Evolutionary conservation across 164 flowering plant genomes (phyloP).

Genomic region (Annona cherimola): DNA sequence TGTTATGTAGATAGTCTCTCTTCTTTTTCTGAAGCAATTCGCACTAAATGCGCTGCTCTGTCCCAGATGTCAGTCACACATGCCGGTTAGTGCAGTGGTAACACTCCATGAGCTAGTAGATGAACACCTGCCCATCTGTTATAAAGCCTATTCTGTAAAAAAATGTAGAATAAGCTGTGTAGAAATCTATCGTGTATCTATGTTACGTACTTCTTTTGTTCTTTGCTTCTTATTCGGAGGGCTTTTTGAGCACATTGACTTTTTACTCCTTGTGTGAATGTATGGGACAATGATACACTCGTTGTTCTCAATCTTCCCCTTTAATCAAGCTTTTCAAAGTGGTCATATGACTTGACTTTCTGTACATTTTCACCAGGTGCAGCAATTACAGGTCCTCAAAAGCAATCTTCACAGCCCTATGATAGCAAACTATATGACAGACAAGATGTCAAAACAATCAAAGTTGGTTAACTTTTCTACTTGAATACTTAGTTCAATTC

Average conservation of each 20-base stretch:
- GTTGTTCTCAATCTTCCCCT: neutral
- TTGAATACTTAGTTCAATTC: neutral
- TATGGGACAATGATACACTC: neutral
- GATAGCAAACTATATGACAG: conserved; percentile 57
- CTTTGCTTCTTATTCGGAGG: neutral
- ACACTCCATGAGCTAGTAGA: too few species aligned
- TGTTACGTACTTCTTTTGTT: neutral
- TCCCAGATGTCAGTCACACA: too few species aligned
- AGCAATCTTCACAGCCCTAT: conserved; percentile 37
- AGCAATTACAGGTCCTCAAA: conserved; percentile 42
- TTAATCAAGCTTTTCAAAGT: neutral
- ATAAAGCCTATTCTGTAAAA: too few species aligned
- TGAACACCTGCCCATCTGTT: too few species aligned
- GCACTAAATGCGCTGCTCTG: too few species aligned
- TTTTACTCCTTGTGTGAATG: neutral
- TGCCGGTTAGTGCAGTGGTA: too few species aligned
- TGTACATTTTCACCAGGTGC: conserved; percentile 11
- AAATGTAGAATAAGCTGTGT: too few species aligned
- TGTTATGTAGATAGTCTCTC: neutral
- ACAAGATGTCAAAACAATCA: conserved; percentile 37
- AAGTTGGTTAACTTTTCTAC: conserved; percentile 34
- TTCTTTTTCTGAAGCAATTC: too few species aligned
- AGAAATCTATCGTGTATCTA: too few species aligned
- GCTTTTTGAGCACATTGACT: neutral
- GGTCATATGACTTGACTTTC: conserved; percentile 5